Evolutionary conservation across 1,139 yeast genomes (phyloP), one percentile per base, ranked within the genome.

Genomic region (Yamadazyma diospyri): DNA sequence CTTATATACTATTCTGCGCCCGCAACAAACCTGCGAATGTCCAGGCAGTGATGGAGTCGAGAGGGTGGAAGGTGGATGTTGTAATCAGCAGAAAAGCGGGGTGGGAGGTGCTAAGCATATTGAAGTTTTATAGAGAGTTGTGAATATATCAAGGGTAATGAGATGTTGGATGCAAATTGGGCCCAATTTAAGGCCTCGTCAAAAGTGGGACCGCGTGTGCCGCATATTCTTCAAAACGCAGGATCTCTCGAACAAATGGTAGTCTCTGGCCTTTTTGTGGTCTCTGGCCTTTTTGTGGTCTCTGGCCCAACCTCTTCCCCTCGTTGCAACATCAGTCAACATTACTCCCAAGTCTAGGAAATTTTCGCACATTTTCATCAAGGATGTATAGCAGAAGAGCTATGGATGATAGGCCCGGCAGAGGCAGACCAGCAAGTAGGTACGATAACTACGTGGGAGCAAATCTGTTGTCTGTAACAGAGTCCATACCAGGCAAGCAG

Each of bases 21-120:
- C 64, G 96, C 40, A 92, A 92, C 52, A 72, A 78, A 25, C 97
- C 97, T 0, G 76, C 72, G 5, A 40, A 52, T 4, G 85, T 88
- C 1, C 70, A 71, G 0, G 44, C 51, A 9, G 29, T 33, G 5
- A 80, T 87, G 81, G 39, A 47, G 17, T 29, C 37, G 1, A 45
- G 55, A 23, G 80, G 81, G 0, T 86, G 94, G 94, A 36, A 36
- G 0, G 77, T 73, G 0, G 62, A 64, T 5, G 45, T 58, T 15
- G 63, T 84, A 2, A 68, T 77, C 6, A 65, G 69, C 33, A 66
- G 96, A 35, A 85, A 84, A 48, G 96, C 97, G 0, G 97, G 97
- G 0, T 87, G 97, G 96, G 98, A 92, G 56, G 92, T 84, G n/a
- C 63, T 92, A 23, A 75, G 86, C 39, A 81, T 92, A 10, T 69